Percentiles rank a stretch among this genome's conserved stretches.
Conservation (phyloP, 139 green algal species). For the Zygnema cylindricum region DNA sequence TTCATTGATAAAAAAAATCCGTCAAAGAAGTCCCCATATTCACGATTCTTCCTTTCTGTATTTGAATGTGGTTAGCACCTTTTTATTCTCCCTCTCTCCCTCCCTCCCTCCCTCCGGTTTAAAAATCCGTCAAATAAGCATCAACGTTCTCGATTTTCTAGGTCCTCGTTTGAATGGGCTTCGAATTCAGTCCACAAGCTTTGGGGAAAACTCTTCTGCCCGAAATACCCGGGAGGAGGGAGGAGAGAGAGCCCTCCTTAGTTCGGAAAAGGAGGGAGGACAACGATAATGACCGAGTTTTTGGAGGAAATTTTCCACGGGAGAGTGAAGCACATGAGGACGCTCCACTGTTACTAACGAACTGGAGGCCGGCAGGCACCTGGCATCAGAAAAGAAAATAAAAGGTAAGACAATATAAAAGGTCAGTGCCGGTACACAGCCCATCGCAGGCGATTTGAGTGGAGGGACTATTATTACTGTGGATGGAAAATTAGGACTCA, state of each 20-base stretch:
- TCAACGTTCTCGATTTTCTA: not conserved
- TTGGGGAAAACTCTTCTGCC: not conserved
- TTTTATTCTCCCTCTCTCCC: too few species aligned
- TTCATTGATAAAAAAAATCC: too few species aligned
- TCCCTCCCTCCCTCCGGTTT: not conserved
- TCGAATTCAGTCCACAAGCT: not conserved
- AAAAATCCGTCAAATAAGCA: not conserved
- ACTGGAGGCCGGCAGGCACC: constrained; percentile 14
- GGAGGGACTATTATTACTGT: too few species aligned
- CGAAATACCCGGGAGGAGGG: not conserved
- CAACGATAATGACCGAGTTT: not conserved
- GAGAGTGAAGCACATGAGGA: constrained; percentile 21
- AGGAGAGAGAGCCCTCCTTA: not conserved
- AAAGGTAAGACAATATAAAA: too few species aligned
- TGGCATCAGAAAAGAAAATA: too few species aligned
- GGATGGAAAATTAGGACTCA: too few species aligned
- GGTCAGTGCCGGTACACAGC: too few species aligned
- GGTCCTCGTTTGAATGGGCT: not conserved
- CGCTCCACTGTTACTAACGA: constrained; percentile 38
- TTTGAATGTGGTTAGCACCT: too few species aligned
- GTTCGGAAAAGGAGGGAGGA: not conserved
- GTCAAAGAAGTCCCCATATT: too few species aligned
- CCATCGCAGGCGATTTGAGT: too few species aligned
- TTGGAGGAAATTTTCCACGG: constrained; percentile 12
- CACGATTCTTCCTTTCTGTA: too few species aligned